These are phyloP conservation scores for Hydnum rufescens DNA, from an alignment of 768 basidiomycete species.

Conservation along the genomic window DNA sequence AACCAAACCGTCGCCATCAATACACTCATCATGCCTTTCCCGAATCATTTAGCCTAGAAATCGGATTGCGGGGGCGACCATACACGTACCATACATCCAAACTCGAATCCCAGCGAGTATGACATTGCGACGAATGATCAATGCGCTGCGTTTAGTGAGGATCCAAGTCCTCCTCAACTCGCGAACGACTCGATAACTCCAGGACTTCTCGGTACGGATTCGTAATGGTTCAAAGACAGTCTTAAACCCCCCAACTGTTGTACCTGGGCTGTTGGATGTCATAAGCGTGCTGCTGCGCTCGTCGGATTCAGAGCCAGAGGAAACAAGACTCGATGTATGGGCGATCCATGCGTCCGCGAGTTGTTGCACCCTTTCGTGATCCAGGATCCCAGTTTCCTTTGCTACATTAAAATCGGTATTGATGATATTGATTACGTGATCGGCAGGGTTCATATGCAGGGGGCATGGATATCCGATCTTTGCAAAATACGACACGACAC, in stretches of 20 bases:
- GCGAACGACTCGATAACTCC: conserved; percentile 20
- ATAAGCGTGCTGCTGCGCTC: not conserved
- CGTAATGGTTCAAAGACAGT: no score
- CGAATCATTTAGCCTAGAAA: no score
- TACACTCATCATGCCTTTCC: conserved; percentile 18
- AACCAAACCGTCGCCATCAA: conserved; percentile 28
- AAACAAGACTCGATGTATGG: not conserved
- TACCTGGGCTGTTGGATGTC: not conserved
- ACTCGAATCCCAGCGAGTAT: conserved; percentile 36
- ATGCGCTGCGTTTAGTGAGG: conserved; percentile 26
- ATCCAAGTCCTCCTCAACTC: no score
- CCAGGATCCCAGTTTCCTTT: conserved; percentile 18
- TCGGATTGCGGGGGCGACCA: no score
- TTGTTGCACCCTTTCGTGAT: not conserved
- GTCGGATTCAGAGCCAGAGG: not conserved
- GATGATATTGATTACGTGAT: no score
- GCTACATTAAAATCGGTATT: no score
- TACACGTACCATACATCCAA: conserved; percentile 40
- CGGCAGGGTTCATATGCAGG: no score
- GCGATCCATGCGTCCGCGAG: no score
- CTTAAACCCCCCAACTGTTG: not conserved
- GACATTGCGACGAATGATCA: conserved; percentile 35
- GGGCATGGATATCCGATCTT: no score
- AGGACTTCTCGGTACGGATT: no score
- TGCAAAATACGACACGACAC: conserved; percentile 18